Conservation (phyloP, 164 flowering plant genomes). For the Aristolochia contorta region DNA sequence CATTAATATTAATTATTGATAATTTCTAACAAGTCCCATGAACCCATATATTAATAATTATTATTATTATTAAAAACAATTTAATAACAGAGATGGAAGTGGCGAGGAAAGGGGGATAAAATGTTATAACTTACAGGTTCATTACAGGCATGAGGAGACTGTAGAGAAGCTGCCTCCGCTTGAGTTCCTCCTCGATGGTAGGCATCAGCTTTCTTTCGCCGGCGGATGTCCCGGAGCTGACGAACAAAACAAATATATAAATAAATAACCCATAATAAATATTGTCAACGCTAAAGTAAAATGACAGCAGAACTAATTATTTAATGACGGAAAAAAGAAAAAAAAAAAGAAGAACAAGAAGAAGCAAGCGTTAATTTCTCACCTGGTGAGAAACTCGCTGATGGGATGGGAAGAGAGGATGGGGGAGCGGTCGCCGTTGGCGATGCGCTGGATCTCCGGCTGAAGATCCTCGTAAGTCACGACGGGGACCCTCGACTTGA, state of each 20-base stretch:
- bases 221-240: constrained; percentile 82
- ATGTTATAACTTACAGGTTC: constrained; percentile 41
- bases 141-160: constrained; percentile 82
- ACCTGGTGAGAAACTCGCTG: constrained; percentile 83
- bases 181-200: constrained; percentile 53
- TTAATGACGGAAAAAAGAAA: no score
- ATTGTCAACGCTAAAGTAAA: no score
- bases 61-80: no score
- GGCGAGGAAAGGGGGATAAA: no score
- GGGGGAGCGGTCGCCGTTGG: constrained; percentile 60
- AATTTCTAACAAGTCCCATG: no score
- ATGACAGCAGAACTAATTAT: no score
- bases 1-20: no score
- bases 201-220: constrained; percentile 85
- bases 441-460: constrained; percentile 62
- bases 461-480: constrained; percentile 59
- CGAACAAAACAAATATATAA: not conserved
- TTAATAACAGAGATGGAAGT: no score
- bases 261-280: no score
- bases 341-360: not conserved
- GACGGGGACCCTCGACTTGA: constrained; percentile 51
- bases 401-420: constrained; percentile 56
- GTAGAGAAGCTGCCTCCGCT: constrained; percentile 51
- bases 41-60: no score
- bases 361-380: not conserved